phyloP scores from a whole-genome alignment of 768 basidiomycete genomes.

The Collybia sordida region DNA sequence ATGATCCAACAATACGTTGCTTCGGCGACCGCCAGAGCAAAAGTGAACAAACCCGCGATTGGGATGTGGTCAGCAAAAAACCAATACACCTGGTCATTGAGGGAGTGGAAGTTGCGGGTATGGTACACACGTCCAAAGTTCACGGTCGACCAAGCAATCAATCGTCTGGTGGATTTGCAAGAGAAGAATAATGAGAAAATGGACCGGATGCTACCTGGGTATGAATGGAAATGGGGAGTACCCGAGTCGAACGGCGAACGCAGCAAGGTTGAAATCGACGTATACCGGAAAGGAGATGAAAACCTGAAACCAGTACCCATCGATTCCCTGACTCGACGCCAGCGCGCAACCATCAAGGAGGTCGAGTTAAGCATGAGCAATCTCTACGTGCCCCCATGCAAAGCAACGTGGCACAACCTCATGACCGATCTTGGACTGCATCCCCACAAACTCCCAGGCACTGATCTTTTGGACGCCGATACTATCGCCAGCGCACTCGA shows the following conservation, averaged over 20 bases:
- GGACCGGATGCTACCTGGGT: background rate
- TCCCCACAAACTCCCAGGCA: background rate
- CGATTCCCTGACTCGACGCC: background rate
- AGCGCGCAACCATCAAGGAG: background rate
- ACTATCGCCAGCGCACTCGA: slow-evolving; percentile 6
- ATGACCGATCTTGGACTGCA: slow-evolving; percentile 9
- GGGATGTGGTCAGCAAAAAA: slow-evolving; percentile 1
- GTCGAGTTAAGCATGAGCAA: background rate
- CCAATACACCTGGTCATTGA: slow-evolving; percentile 1
- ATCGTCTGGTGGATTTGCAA: background rate
- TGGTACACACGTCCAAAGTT: slow-evolving; percentile 1
- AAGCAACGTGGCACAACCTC: slow-evolving; percentile 11
- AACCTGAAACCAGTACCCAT: background rate
- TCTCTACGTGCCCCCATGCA: slow-evolving; percentile 1
- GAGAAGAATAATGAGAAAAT: background rate
- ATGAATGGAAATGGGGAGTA: background rate
- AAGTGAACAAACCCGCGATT: slow-evolving; percentile 2
- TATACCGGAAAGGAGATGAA: background rate
- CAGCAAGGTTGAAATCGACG: background rate
- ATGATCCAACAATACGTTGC: slow-evolving; percentile 3
- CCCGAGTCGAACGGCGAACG: background rate
- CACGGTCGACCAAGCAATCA: background rate
- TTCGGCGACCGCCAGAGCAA: background rate
- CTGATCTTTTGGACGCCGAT: slow-evolving; percentile 6
- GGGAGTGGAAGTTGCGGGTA: slow-evolving; percentile 4